Percentiles rank a stretch among this genome's conserved stretches.
These are phyloP conservation scores for Neonectria magnoliae DNA, from an alignment of 2,329 filamentous ascomycete species.

Conservation along the genomic window DNA sequence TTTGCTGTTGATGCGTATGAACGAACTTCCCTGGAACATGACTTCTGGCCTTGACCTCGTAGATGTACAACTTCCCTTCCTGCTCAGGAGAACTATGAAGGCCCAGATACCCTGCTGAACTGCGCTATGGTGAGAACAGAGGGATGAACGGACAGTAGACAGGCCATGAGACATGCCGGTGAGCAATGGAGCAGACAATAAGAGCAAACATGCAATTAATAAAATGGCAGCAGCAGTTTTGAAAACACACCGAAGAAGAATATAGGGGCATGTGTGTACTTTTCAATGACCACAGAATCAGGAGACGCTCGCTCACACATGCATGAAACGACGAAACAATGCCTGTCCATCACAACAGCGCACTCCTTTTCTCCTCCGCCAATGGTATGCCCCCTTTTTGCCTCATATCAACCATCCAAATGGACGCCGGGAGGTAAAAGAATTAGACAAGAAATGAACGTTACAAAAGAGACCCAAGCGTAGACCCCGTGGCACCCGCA, in stretches of 20 bases:
- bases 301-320: constrained; percentile 23
- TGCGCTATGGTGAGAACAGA: background rate
- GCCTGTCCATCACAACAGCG: background rate
- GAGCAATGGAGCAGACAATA: background rate
- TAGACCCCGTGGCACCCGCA: constrained; percentile 11
- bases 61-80: background rate
- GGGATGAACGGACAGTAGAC: background rate
- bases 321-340: constrained; percentile 16
- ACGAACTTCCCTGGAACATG: background rate
- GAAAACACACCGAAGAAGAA: background rate
- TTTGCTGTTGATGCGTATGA: background rate
- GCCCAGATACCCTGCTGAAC: background rate
- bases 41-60: background rate
- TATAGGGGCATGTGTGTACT: background rate
- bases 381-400: background rate
- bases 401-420: constrained; percentile 7
- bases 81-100: background rate
- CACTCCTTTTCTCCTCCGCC: constrained; percentile 14
- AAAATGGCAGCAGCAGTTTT: background rate
- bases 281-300: constrained; percentile 16
- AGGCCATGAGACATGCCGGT: background rate
- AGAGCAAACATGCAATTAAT: background rate
- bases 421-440: constrained; percentile 1
- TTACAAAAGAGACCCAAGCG: constrained; percentile 13
- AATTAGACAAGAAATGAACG: background rate